These are phyloP conservation scores for Cercospora brassicicola DNA, from an alignment of 2,329 filamentous ascomycete genomes.

Conservation along the genomic window DNA sequence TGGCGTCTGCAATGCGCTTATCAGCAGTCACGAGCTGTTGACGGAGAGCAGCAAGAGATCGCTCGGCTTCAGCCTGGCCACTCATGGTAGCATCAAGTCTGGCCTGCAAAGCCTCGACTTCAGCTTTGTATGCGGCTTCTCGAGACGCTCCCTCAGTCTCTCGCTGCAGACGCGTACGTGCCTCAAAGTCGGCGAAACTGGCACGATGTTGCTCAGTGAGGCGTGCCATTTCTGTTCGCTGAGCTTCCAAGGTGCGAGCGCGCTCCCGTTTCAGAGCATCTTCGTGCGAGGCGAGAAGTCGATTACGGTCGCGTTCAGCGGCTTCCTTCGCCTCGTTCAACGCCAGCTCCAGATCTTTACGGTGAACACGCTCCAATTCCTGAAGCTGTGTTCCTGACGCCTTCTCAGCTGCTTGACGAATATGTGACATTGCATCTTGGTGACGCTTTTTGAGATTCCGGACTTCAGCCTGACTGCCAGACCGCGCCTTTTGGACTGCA, in stretches of 20 bases:
- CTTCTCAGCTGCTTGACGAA: constrained; percentile 26
- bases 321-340: constrained; percentile 17
- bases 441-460: constrained; percentile 31
- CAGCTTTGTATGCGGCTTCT: constrained; percentile 19
- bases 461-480: constrained; percentile 27
- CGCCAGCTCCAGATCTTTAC: constrained; percentile 23
- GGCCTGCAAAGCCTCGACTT: constrained; percentile 29
- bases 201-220: constrained; percentile 19
- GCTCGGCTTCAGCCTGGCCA: constrained; percentile 32
- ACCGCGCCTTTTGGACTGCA: constrained; percentile 26
- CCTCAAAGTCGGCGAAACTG: constrained; percentile 19
- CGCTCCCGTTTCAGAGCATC: constrained; percentile 11
- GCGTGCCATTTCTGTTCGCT: constrained; percentile 20
- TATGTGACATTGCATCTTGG: constrained; percentile 29
- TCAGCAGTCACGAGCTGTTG: constrained; percentile 27
- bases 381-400: constrained; percentile 22
- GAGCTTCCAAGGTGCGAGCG: constrained; percentile 14
- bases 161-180: constrained; percentile 20
- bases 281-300: constrained; percentile 16
- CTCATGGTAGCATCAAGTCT: constrained; percentile 32
- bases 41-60: constrained; percentile 24
- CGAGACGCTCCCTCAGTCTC: constrained; percentile 13
- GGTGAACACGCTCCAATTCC: constrained; percentile 28
- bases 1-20: constrained; percentile 24
- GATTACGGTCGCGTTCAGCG: constrained; percentile 15